Evolutionary conservation across 192 early-diverging fungal species (phyloP).

Genomic region (Gryganskiella cystojenkinii): DNA sequence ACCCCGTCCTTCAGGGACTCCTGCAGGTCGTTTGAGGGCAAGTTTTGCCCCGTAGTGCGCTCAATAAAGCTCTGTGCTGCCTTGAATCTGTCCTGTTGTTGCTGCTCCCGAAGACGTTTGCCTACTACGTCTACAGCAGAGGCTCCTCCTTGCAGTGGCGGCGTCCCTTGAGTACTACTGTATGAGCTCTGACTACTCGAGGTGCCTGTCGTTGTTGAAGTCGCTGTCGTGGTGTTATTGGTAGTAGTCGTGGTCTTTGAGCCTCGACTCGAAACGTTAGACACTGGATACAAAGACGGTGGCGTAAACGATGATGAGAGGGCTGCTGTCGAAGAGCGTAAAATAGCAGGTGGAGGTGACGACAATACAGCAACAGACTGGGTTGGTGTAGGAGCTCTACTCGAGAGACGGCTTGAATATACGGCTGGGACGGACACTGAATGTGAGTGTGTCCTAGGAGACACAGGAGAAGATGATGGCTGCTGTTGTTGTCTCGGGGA

Average conservation of each 20-base stretch:
- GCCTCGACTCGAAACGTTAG: not conserved
- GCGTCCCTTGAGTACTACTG: not conserved
- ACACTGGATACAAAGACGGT: constrained; percentile 4
- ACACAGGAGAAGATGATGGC: constrained; percentile 1
- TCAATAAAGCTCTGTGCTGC: constrained; percentile 74
- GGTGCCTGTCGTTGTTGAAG: not conserved
- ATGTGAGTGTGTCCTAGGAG: constrained; percentile 29
- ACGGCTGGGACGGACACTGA: constrained; percentile 28
- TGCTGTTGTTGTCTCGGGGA: constrained; percentile 9
- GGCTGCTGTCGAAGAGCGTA: not conserved
- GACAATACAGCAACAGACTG: not conserved
- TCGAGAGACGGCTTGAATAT: constrained; percentile 3
- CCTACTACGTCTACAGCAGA: constrained; percentile 42
- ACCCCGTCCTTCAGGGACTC: constrained; percentile 78
- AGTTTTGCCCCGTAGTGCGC: constrained; percentile 62
- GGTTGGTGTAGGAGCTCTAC: not conserved
- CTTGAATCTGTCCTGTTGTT: constrained; percentile 68
- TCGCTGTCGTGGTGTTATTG: too few species aligned
- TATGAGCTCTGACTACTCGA: constrained; percentile 3
- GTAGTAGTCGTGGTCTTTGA: not conserved
- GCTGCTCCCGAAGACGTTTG: constrained; percentile 64
- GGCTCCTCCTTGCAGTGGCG: not conserved
- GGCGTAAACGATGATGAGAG: not conserved
- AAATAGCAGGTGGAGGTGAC: constrained; percentile 1
- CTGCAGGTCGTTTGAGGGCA: constrained; percentile 68